Evolutionary conservation across 2,329 filamentous ascomycete genomes (phyloP).

Genomic region (Knoxdaviesia proteae): DNA sequence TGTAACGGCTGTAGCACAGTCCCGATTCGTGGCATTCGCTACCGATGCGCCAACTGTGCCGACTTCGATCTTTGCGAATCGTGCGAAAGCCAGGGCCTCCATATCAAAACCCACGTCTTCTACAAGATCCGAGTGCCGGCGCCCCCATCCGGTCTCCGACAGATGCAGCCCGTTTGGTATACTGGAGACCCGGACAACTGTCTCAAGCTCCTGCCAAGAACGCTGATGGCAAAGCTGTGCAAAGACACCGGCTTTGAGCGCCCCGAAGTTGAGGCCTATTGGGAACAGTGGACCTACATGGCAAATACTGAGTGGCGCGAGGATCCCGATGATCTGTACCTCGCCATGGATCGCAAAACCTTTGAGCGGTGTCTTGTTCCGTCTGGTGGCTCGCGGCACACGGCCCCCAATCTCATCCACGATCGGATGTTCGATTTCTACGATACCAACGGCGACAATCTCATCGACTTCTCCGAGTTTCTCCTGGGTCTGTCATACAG

Average conservation of each 20-base stretch:
- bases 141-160: conserved; percentile 60
- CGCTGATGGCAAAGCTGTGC: conserved; percentile 46
- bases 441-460: conserved; percentile 69
- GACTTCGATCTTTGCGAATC: conserved; percentile 92
- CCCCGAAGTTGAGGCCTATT: conserved; percentile 76
- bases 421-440: conserved; percentile 96
- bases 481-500: conserved; percentile 58
- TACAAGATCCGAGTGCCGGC: conserved; percentile 88
- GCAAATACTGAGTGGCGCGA: conserved; percentile 67
- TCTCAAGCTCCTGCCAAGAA: conserved; percentile 42
- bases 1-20: conserved; percentile 78
- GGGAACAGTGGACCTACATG: conserved; percentile 93
- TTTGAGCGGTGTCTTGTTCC: conserved; percentile 84
- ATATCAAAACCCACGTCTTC: conserved; percentile 84
- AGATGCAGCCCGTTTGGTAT: conserved; percentile 71
- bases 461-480: conserved; percentile 88
- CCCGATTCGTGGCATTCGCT: conserved; percentile 80
- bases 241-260: conserved; percentile 62
- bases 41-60: conserved; percentile 85
- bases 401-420: conserved; percentile 73
- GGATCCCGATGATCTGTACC: conserved; percentile 55
- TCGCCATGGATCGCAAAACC: conserved; percentile 79
- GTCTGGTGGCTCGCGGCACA: conserved; percentile 57
- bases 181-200: conserved; percentile 64
- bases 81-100: conserved; percentile 61